phyloP scores from a whole-genome alignment of 192 early-diverging fungal genomes.

The Rhizophagus prolifer region DNA sequence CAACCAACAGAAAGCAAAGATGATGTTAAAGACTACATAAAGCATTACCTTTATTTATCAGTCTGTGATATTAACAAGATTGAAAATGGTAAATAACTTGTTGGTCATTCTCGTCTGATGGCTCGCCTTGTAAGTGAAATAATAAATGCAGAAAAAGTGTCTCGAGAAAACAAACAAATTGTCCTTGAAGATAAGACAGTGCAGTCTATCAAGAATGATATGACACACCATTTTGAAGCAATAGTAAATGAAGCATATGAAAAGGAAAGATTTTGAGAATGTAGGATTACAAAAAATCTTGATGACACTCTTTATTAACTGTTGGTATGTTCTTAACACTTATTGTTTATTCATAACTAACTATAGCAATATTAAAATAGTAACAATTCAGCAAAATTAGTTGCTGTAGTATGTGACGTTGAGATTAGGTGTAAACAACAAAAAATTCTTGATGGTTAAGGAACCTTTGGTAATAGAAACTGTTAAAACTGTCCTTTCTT shows the following conservation, averaged over 20 bases:
- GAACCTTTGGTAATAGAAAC: neutral
- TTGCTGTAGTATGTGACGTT: slow-evolving; percentile 14
- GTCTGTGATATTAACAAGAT: no score
- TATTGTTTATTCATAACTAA: neutral
- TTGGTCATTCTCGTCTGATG: no score
- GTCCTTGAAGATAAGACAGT: no score
- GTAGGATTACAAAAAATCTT: slow-evolving; percentile 12
- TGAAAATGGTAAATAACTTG: no score
- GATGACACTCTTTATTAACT: slow-evolving; percentile 11
- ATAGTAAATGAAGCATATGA: neutral
- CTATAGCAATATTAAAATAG: no score
- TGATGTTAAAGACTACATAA: neutral
- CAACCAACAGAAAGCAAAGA: neutral
- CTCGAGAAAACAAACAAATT: no score
- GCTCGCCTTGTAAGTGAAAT: no score
- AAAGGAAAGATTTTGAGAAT: neutral
- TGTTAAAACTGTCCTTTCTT: neutral
- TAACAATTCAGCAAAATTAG: neutral
- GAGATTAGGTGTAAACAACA: neutral
- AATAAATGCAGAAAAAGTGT: no score
- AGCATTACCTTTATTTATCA: no score
- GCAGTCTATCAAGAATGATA: neutral
- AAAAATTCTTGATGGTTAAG: neutral
- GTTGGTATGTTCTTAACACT: slow-evolving; percentile 8
- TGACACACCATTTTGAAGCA: neutral